Percentiles rank a stretch among this genome's conserved stretches.
Conservation (phyloP, 23 red algal genomes). For the Gracilaria caudata region DNA sequence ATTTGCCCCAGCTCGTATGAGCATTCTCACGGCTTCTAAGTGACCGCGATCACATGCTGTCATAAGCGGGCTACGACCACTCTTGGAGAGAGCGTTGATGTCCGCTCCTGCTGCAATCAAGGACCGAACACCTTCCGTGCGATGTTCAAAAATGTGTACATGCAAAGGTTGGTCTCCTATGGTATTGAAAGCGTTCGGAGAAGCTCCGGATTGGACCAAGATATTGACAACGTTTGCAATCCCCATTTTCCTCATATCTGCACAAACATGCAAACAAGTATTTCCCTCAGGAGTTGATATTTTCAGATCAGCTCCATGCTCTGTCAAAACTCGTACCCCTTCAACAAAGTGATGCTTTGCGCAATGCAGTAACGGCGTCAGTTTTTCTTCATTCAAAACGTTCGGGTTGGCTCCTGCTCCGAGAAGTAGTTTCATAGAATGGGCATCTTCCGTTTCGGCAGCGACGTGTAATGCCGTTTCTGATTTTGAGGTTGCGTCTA, state of each 20-base stretch:
- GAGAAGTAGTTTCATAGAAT: slow-evolving; percentile 10
- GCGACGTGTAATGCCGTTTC: slow-evolving; percentile 32
- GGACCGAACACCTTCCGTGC: slow-evolving; percentile 12
- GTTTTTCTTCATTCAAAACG: slow-evolving; percentile 21
- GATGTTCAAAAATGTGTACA: slow-evolving; percentile 32
- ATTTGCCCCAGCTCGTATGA: slow-evolving; percentile 34
- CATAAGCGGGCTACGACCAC: slow-evolving; percentile 21
- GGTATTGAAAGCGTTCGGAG: slow-evolving; percentile 17
- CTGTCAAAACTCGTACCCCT: not conserved
- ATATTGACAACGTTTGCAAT: not conserved
- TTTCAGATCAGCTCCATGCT: slow-evolving; percentile 28
- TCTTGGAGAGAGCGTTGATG: slow-evolving; percentile 28
- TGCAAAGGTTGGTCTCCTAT: slow-evolving; percentile 26
- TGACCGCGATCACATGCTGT: slow-evolving; percentile 32
- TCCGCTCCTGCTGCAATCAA: slow-evolving; percentile 18
- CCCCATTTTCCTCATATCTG: not conserved
- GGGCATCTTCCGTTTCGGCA: slow-evolving; percentile 4
- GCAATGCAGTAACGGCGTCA: slow-evolving; percentile 28
- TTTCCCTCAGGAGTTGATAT: slow-evolving; percentile 16
- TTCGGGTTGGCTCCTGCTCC: slow-evolving; percentile 32
- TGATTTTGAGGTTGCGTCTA: slow-evolving; percentile 19
- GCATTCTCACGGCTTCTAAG: slow-evolving; percentile 35
- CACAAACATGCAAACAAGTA: slow-evolving; percentile 34
- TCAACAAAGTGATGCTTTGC: slow-evolving; percentile 37
- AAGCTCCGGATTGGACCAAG: not conserved